Conservation (phyloP, 495 filamentous ascomycete genomes). For the Penicillium arizonense region DNA sequence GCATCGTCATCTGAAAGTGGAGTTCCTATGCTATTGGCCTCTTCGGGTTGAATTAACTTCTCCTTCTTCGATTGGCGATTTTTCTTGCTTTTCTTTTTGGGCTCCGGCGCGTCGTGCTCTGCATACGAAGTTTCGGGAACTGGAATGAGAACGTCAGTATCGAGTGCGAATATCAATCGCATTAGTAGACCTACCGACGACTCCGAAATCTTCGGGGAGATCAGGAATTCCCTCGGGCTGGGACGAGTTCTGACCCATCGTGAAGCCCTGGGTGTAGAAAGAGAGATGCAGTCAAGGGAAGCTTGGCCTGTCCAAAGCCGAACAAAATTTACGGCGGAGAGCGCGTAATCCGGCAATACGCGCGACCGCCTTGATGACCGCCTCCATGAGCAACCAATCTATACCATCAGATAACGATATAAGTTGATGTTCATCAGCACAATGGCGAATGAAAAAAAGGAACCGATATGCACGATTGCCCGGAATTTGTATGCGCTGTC, state of each 20-base stretch:
- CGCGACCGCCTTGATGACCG: slow-evolving; percentile 10
- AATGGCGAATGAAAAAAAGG: no score
- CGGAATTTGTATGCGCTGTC: no score
- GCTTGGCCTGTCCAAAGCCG: neutral
- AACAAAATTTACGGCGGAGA: slow-evolving; percentile 10
- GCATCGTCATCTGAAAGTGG: neutral
- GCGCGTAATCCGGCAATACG: neutral
- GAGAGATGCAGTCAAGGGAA: neutral
- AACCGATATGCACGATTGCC: no score
- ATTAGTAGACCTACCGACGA: neutral
- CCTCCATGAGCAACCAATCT: neutral
- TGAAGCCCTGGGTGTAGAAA: neutral
- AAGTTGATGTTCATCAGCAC: no score
- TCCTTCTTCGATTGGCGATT: neutral
- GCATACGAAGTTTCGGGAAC: slow-evolving; percentile 10
- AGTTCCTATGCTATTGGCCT: neutral
- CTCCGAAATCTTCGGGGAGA: neutral
- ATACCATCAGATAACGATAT: no score
- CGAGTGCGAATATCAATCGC: neutral
- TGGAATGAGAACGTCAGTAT: slow-evolving; percentile 3
- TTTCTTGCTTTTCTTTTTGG: slow-evolving; percentile 14
- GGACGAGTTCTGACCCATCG: slow-evolving; percentile 3
- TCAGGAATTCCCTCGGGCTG: neutral
- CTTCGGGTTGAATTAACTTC: no score
- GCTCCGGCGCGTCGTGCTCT: neutral